These are phyloP conservation scores for Bacterosira constricta DNA, from an alignment of 108 stramenopile genomes.

Conservation along the genomic window DNA sequence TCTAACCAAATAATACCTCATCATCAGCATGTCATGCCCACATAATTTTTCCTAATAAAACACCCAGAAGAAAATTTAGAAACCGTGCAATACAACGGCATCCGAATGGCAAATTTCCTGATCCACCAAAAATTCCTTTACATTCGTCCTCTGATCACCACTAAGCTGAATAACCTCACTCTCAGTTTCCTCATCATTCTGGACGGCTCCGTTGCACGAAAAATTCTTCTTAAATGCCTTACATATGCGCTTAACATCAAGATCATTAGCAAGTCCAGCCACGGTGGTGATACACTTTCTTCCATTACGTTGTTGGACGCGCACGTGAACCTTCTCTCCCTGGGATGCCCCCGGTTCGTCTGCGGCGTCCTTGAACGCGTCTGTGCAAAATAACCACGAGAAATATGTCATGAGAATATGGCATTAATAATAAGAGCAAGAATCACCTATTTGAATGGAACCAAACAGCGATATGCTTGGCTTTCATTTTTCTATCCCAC, in stretches of 20 bases:
- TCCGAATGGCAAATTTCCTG: conserved; percentile 93
- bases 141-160: conserved; percentile 98
- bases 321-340: conserved; percentile 96
- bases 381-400: conserved; percentile 45
- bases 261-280: conserved; percentile 96
- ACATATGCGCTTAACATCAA: conserved; percentile 98
- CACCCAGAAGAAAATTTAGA: conserved; percentile 61
- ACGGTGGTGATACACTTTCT: conserved; percentile 99
- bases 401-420: too few relatives aligned
- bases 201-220: conserved; percentile 97
- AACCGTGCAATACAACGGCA: conserved; percentile 90
- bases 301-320: conserved; percentile 98
- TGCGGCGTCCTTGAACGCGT: conserved; percentile 88
- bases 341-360: conserved; percentile 66
- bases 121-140: conserved; percentile 94
- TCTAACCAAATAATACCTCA: too few relatives aligned
- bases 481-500: not conserved
- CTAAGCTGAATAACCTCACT: conserved; percentile 98
- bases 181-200: conserved; percentile 90
- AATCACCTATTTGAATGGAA: too few relatives aligned
- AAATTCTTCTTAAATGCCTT: conserved; percentile 99
- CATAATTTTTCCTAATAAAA: not conserved
- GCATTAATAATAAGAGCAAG: too few relatives aligned
- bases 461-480: not conserved
- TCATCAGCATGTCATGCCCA: too few relatives aligned